Conservation (phyloP, 2,329 filamentous ascomycete species). For the Pseudogymnoascus sp. region DNA sequence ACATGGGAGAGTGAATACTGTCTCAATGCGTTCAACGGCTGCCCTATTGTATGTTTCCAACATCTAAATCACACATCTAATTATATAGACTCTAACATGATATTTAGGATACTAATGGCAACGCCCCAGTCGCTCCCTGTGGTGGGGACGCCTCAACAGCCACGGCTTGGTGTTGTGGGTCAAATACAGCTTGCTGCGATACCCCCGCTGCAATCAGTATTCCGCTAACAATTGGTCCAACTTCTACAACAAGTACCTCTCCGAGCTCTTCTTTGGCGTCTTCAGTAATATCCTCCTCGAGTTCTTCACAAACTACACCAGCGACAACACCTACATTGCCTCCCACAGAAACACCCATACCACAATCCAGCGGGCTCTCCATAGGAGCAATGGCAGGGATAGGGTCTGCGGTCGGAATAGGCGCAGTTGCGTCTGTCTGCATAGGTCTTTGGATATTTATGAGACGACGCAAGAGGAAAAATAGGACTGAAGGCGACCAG, state of each 20-base stretch:
- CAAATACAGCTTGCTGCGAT: neutral
- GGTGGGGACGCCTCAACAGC: neutral
- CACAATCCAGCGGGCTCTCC: constrained; percentile 5
- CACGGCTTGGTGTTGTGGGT: neutral
- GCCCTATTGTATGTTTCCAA: neutral
- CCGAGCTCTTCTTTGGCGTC: neutral
- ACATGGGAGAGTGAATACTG: neutral
- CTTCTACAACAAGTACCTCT: neutral
- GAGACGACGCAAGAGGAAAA: neutral
- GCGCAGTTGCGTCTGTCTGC: neutral
- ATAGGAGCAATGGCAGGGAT: constrained; percentile 11
- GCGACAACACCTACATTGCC: neutral
- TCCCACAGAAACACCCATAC: neutral
- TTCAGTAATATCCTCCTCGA: neutral
- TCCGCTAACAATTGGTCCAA: neutral
- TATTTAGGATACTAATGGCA: neutral
- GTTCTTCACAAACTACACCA: neutral
- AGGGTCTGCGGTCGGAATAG: neutral
- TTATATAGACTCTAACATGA: neutral
- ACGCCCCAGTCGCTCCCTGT: neutral
- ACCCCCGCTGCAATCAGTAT: neutral
- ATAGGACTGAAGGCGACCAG: neutral
- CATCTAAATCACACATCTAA: neutral
- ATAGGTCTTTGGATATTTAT: neutral
- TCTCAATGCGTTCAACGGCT: neutral